These are phyloP conservation scores for Camelina laxa DNA, from an alignment of 345 rosid species.

Conservation along the genomic window DNA sequence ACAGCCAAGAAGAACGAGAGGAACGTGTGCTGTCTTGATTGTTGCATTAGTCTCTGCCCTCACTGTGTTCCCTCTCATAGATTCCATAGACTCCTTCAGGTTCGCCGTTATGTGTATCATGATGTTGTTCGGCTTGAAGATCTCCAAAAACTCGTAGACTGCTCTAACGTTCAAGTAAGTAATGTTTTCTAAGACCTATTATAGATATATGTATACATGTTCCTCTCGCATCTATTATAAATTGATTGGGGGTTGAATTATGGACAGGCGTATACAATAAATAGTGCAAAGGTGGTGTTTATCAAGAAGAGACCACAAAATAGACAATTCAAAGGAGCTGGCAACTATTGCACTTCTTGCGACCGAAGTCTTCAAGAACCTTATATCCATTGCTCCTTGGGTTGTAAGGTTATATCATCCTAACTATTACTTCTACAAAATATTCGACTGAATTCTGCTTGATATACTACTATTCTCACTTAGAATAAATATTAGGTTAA, in stretches of 20 bases:
- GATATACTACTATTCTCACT: constrained; percentile 10
- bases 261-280: constrained; percentile 81
- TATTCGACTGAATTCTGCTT: constrained; percentile 3
- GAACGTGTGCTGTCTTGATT: constrained; percentile 90
- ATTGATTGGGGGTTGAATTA: constrained; percentile 29
- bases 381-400: constrained; percentile 86
- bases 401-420: constrained; percentile 73
- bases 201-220: neutral
- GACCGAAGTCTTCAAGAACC: constrained; percentile 97
- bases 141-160: constrained; percentile 86
- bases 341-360: constrained; percentile 89
- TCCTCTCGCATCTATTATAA: neutral
- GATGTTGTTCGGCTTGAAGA: constrained; percentile 97
- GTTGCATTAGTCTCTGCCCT: constrained; percentile 92
- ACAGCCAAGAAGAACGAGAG: constrained; percentile 88
- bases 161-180: constrained; percentile 89
- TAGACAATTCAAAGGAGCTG: constrained; percentile 92
- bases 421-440: constrained; percentile 7
- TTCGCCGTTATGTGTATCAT: constrained; percentile 95
- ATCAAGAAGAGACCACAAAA: constrained; percentile 97
- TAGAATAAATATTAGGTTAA: neutral
- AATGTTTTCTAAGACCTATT: neutral
- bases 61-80: constrained; percentile 89
- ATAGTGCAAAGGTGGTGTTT: constrained; percentile 93
- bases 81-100: constrained; percentile 86